Conservation (phyloP, 2,329 filamentous ascomycete genomes). For the Lachnum nothofagi region DNA sequence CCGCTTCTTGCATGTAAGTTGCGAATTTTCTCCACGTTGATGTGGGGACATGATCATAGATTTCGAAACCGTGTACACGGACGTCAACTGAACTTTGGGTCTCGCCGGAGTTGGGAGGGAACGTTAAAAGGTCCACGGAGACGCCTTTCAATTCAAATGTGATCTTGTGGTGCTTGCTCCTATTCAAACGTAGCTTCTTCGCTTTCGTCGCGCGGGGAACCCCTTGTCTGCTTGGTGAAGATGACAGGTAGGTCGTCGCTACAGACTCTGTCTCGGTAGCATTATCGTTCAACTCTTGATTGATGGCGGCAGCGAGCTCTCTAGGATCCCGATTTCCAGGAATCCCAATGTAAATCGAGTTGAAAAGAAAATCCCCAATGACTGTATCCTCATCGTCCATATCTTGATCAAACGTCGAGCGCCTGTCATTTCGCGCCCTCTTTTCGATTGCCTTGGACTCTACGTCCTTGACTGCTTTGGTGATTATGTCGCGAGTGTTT, state of each 20-base stretch:
- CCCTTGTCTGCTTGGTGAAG: constrained; percentile 48
- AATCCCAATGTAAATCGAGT: constrained; percentile 96
- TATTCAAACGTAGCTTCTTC: constrained; percentile 66
- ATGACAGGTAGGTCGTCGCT: constrained; percentile 66
- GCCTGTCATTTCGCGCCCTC: constrained; percentile 54
- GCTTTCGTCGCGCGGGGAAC: constrained; percentile 34
- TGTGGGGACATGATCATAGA: constrained; percentile 89
- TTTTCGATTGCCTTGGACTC: constrained; percentile 77
- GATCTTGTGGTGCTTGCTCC: constrained; percentile 90
- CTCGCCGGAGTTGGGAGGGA: constrained; percentile 70
- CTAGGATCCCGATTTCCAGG: constrained; percentile 78
- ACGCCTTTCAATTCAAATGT: constrained; percentile 87
- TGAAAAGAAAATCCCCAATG: constrained; percentile 94
- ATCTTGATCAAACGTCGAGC: constrained; percentile 52
- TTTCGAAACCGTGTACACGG: constrained; percentile 74
- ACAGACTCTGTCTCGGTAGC: constrained; percentile 86
- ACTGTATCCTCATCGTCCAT: constrained; percentile 77
- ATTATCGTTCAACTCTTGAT: constrained; percentile 79
- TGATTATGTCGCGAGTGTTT: constrained; percentile 77
- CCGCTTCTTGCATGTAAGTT: constrained; percentile 83
- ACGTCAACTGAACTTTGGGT: constrained; percentile 85
- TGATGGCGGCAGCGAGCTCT: constrained; percentile 78
- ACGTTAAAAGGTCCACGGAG: constrained; percentile 74
- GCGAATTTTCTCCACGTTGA: constrained; percentile 99
- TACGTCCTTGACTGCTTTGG: constrained; percentile 81